These are phyloP conservation scores for carrot (Daucus carota) DNA, from an alignment of 129 eudicot genomes.

Conservation along the genomic window DNA sequence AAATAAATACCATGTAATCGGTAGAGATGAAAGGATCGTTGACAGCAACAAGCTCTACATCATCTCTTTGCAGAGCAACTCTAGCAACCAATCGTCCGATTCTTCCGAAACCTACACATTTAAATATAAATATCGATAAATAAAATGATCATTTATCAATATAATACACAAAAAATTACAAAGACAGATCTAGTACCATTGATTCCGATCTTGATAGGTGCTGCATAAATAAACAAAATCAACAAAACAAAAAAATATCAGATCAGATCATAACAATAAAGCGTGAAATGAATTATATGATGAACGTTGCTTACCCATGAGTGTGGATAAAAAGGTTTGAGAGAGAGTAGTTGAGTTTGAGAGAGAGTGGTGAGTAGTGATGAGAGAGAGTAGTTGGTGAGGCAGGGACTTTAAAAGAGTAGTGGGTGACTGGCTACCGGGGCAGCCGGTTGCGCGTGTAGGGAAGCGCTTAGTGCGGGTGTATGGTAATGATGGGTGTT, in stretches of 20 bases:
- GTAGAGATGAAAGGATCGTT: constrained; percentile 52
- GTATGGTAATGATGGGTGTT: constrained; percentile 9
- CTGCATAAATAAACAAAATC: constrained; percentile 14
- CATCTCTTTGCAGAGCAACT: constrained; percentile 55
- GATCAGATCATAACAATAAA: constrained; percentile 1
- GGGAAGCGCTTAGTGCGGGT: not conserved
- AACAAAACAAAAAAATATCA: not conserved
- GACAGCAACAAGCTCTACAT: constrained; percentile 62
- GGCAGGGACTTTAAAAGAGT: not conserved
- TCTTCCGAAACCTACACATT: constrained; percentile 39
- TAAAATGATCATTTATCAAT: not conserved
- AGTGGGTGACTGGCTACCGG: constrained; percentile 8
- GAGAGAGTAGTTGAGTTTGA: not conserved
- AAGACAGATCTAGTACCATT: constrained; percentile 39
- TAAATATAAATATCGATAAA: not conserved
- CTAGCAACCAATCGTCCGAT: constrained; percentile 60
- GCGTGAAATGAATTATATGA: not conserved
- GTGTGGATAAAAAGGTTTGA: not conserved
- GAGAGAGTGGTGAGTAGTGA: not conserved
- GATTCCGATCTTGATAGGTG: constrained; percentile 56
- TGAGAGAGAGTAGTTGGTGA: not conserved
- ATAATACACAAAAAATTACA: not conserved
- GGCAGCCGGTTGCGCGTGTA: not conserved
- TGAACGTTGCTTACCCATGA: constrained; percentile 15
- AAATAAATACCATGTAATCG: constrained; percentile 41